Conservation (phyloP, 2,329 filamentous ascomycete species). For the Hymenoscyphus fructigenus region DNA sequence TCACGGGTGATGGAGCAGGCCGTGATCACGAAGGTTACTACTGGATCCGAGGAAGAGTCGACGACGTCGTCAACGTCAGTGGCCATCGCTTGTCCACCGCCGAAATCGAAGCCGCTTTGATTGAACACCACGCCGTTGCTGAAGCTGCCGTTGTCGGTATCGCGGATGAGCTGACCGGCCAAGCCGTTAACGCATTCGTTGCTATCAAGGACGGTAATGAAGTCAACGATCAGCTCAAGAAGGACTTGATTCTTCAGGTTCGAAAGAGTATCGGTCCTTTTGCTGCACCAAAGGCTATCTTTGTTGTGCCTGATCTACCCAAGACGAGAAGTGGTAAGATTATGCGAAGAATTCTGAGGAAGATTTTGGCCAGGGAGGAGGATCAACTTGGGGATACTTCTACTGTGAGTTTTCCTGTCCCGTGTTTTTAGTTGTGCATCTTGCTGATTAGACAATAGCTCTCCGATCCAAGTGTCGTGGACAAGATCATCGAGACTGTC, state of each 20-base stretch:
- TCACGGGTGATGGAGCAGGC: slow-evolving; percentile 90
- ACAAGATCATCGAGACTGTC: slow-evolving; percentile 83
- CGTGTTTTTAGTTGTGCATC: neutral
- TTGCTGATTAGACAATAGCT: slow-evolving; percentile 52
- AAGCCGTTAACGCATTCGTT: slow-evolving; percentile 97
- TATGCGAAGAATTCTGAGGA: slow-evolving; percentile 93
- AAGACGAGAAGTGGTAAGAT: slow-evolving; percentile 99
- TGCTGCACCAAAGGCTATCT: slow-evolving; percentile 91
- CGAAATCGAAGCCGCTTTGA: slow-evolving; percentile 94
- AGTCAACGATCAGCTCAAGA: slow-evolving; percentile 75
- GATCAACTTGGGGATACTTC: slow-evolving; percentile 92
- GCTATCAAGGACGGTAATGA: slow-evolving; percentile 84
- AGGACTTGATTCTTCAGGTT: slow-evolving; percentile 92
- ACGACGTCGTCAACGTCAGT: slow-evolving; percentile 97
- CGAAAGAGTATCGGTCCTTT: slow-evolving; percentile 97
- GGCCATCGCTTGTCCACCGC: slow-evolving; percentile 95
- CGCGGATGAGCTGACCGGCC: slow-evolving; percentile 88
- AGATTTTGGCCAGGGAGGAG: slow-evolving; percentile 96
- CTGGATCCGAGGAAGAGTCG: slow-evolving; percentile 98
- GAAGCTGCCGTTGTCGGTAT: slow-evolving; percentile 96
- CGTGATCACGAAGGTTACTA: slow-evolving; percentile 98
- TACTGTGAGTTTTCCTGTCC: slow-evolving; percentile 57
- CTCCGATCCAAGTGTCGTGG: slow-evolving; percentile 84
- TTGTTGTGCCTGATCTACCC: slow-evolving; percentile 86
- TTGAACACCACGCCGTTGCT: slow-evolving; percentile 86